phyloP scores from a whole-genome alignment of 148 eudicot genomes.

The Fagopyrum tataricum region DNA sequence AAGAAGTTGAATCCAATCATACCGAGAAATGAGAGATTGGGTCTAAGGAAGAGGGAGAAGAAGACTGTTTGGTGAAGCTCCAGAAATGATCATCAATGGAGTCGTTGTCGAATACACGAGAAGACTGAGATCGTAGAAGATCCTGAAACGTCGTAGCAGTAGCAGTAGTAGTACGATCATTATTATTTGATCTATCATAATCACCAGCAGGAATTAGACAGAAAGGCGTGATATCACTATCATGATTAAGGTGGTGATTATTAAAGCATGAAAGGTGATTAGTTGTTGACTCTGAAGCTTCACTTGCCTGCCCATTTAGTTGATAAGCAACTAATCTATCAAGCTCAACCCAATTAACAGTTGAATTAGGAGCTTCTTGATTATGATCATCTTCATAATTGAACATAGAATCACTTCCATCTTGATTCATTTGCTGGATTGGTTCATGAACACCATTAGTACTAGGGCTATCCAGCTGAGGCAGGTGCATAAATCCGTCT shows the following conservation, averaged over 20 bases:
- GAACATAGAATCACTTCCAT: background rate
- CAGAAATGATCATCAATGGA: conserved; percentile 1
- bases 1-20: no score
- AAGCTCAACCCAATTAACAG: conserved; percentile 32
- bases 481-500: conserved; percentile 29
- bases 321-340: conserved; percentile 52
- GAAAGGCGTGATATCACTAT: conserved; percentile 18
- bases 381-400: no score
- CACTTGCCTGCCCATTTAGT: conserved; percentile 33
- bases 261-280: conserved; percentile 20
- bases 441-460: background rate
- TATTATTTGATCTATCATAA: background rate
- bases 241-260: conserved; percentile 2
- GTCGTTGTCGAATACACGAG: background rate
- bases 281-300: conserved; percentile 7
- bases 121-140: background rate
- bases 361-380: background rate
- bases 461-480: conserved; percentile 25
- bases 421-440: no score
- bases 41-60: background rate
- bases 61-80: conserved; percentile 4
- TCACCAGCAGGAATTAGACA: conserved; percentile 20
- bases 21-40: background rate
- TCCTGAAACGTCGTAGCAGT: conserved; percentile 1
- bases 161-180: background rate